Percentiles rank a stretch among this genome's conserved stretches.
Conservation (phyloP, 371 early-diverging fungal genomes). For the Mucor mucedo region DNA sequence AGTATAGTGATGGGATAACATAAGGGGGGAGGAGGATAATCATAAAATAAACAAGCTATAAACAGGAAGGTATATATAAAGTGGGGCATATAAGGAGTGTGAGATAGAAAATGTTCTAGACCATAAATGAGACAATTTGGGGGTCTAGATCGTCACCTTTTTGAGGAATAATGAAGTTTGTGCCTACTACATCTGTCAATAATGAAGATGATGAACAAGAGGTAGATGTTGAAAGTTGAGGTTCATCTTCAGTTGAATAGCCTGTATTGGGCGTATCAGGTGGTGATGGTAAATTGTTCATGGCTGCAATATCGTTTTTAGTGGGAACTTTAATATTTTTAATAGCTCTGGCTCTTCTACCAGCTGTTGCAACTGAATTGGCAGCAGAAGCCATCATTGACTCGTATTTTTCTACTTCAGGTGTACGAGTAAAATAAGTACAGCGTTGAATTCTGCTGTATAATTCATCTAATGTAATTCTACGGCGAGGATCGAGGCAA, state of each 20-base stretch:
- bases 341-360: constrained; percentile 2
- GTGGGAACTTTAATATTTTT: constrained; percentile 16
- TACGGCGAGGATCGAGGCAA: constrained; percentile 68
- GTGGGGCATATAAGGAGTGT: constrained; percentile 1
- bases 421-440: constrained; percentile 58
- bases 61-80: constrained; percentile 6
- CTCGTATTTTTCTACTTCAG: constrained; percentile 35
- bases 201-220: constrained; percentile 2
- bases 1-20: neutral
- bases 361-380: neutral
- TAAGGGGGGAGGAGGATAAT: constrained; percentile 2
- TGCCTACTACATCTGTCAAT: constrained; percentile 7
- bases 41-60: constrained; percentile 10
- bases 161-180: constrained; percentile 8
- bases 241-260: neutral
- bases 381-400: constrained; percentile 9
- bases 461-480: constrained; percentile 74
- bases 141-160: constrained; percentile 19
- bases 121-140: constrained; percentile 14
- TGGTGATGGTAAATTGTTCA: constrained; percentile 18
- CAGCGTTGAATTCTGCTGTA: constrained; percentile 61
- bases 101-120: constrained; percentile 11
- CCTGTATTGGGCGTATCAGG: constrained; percentile 21
- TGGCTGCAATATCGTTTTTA: neutral
- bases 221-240: neutral